Conservation (phyloP, 768 basidiomycete genomes). For the Calocera viscosa region DNA sequence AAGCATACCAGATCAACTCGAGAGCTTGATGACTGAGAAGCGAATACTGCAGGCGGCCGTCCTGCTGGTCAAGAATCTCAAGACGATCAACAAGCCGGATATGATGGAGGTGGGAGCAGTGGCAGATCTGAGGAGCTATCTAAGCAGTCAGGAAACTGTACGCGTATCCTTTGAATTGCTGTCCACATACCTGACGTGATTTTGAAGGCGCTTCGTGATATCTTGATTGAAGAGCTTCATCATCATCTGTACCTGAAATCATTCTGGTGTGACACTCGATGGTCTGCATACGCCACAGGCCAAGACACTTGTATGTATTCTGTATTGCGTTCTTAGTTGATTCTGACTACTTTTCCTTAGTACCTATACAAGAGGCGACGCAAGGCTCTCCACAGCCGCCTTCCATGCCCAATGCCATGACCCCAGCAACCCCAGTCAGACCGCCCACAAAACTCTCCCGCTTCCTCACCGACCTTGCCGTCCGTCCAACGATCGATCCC, state of each 20-base stretch:
- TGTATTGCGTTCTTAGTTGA: not conserved
- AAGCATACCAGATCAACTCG: constrained; percentile 79
- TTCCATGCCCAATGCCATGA: not conserved
- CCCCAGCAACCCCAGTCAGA: constrained; percentile 26
- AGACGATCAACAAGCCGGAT: constrained; percentile 80
- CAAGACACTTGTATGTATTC: constrained; percentile 57
- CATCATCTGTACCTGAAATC: constrained; percentile 95
- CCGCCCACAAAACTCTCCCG: constrained; percentile 43
- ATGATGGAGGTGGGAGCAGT: constrained; percentile 95
- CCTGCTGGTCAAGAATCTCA: constrained; percentile 74
- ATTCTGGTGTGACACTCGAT: constrained; percentile 89
- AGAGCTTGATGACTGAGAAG: constrained; percentile 93
- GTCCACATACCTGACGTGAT: no score
- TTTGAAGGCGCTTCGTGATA: constrained; percentile 90
- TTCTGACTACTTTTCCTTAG: constrained; percentile 28
- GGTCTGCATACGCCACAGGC: constrained; percentile 69
- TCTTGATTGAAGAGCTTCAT: constrained; percentile 88
- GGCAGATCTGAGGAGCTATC: constrained; percentile 73
- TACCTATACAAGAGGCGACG: constrained; percentile 43
- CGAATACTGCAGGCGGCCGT: constrained; percentile 78
- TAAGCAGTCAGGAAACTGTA: constrained; percentile 75
- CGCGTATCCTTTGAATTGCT: constrained; percentile 23
- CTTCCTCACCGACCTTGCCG: constrained; percentile 50
- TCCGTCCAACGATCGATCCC: constrained; percentile 59
- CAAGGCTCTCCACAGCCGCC: not conserved